Evolutionary conservation across 768 basidiomycete genomes (phyloP), one percentile per base, ranked within the genome.

Genomic region (Chalciporus chontae): DNA sequence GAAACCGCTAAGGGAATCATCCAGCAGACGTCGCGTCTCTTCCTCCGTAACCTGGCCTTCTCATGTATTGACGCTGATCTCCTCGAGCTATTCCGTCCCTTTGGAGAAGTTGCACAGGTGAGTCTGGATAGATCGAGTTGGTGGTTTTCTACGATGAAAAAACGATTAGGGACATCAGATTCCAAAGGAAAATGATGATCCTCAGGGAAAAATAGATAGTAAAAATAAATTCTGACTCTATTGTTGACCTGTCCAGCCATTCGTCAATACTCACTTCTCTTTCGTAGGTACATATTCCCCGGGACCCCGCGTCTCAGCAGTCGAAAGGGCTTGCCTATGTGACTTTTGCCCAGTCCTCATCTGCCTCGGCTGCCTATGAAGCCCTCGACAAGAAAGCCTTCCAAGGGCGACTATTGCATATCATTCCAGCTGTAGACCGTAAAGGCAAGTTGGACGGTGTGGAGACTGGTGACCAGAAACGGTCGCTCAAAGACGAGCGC

Each of bases 1-100:
- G 76, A 81, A 43, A 56, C 67, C 3, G 56, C 58, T 1, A 69
- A 70, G 52, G 57, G 66, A 23, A 80, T 83, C 1, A 86, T 95
- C 45, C 69, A 85, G 5, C 76, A 78, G 49, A 94, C 93, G 0
- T 77, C 81, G 1, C 81, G 94, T 4, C 72, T 98, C 2, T 98
- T 98, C 62, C 71, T 99, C 5, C 90, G 96, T n/a, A 99, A 98
- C 63, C 69, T 99, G n/a, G 77, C 93, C 0, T 98, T 93, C 61
- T 80, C 85, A 0, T 90, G 88, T 50, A 85, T 86, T 7, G 79
- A 87, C 15, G 67, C 73, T 2, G 93, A 96, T 43, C 69, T 98
- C 1, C 60, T 66, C 3, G 74, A 77, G 11, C 73, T 84, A 2
- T 93, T 94, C 65, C 64, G 68, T 3, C 72, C 78, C 0, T 90